Conservation (phyloP, 2,329 filamentous ascomycete species). For the Furcasterigmium furcatum region DNA sequence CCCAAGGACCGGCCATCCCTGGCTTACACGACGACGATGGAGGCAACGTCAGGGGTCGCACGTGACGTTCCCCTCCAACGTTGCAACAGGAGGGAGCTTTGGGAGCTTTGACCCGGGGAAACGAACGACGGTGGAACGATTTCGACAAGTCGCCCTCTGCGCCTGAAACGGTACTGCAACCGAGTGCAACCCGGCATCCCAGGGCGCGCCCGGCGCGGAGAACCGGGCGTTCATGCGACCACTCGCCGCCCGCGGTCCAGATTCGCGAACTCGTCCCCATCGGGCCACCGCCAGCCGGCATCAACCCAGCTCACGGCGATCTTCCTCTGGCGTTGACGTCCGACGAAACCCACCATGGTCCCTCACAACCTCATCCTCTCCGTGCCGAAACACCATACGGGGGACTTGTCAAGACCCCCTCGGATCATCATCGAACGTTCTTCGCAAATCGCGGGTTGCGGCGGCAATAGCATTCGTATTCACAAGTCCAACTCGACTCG, state of each 20-base stretch:
- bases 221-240: neutral
- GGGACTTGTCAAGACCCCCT: neutral
- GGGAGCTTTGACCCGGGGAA: constrained; percentile 2
- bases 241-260: neutral
- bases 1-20: neutral
- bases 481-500: too few relatives aligned
- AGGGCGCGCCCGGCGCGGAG: neutral
- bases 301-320: neutral
- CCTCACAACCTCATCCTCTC: neutral
- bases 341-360: neutral
- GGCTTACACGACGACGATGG: constrained; percentile 6
- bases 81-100: constrained; percentile 6
- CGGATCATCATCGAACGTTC: neutral
- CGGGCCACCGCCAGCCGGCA: neutral
- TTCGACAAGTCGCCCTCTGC: constrained; percentile 1
- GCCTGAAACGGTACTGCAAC: constrained; percentile 12
- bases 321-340: neutral
- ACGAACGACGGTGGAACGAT: constrained; percentile 11
- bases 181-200: neutral
- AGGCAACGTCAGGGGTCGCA: neutral
- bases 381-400: constrained; percentile 2
- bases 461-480: too few relatives aligned
- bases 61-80: neutral
- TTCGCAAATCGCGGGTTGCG: neutral
- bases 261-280: constrained; percentile 1